Percentiles rank a stretch among this genome's conserved stretches.
Evolutionary conservation across 768 basidiomycete species (phyloP).

Genomic region (Kwoniella pini): DNA sequence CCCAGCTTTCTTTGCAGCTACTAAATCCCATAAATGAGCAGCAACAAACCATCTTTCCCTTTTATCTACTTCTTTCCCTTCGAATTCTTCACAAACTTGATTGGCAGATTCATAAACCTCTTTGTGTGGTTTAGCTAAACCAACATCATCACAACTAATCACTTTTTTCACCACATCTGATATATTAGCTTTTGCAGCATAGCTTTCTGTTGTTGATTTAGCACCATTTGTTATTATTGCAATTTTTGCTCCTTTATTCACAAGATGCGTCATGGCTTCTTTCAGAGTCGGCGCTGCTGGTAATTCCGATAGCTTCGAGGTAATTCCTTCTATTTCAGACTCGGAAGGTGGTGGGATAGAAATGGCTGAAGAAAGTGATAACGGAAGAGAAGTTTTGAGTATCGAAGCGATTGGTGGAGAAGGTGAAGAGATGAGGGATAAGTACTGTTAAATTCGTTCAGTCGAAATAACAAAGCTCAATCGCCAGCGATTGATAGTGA

Average conservation of each 20-base stretch:
- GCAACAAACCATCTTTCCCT: slow-evolving; percentile 41
- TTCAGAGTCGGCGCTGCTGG: slow-evolving; percentile 19
- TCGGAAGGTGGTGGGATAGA: slow-evolving; percentile 7
- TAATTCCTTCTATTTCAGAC: slow-evolving; percentile 18
- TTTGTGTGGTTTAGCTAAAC: slow-evolving; percentile 29
- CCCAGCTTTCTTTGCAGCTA: slow-evolving; percentile 36
- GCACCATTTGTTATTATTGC: slow-evolving; percentile 37
- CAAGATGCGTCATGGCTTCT: slow-evolving; percentile 13
- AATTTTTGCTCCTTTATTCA: slow-evolving; percentile 15
- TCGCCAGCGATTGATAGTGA: not conserved
- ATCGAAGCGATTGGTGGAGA: slow-evolving; percentile 37
- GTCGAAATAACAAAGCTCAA: too few species aligned
- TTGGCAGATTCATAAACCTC: slow-evolving; percentile 29
- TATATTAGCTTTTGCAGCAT: slow-evolving; percentile 21
- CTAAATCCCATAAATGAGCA: slow-evolving; percentile 37
- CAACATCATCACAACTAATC: slow-evolving; percentile 36
- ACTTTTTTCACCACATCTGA: slow-evolving; percentile 19
- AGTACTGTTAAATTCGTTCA: slow-evolving; percentile 18
- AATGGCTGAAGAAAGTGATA: slow-evolving; percentile 24
- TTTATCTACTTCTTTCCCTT: not conserved
- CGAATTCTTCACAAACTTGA: slow-evolving; percentile 15
- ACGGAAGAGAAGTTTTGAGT: slow-evolving; percentile 28
- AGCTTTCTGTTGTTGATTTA: slow-evolving; percentile 31
- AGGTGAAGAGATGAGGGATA: slow-evolving; percentile 31
- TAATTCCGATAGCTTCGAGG: slow-evolving; percentile 14